Conservation (phyloP, 2,329 filamentous ascomycete species). For the Zopfia rhizophila region DNA sequence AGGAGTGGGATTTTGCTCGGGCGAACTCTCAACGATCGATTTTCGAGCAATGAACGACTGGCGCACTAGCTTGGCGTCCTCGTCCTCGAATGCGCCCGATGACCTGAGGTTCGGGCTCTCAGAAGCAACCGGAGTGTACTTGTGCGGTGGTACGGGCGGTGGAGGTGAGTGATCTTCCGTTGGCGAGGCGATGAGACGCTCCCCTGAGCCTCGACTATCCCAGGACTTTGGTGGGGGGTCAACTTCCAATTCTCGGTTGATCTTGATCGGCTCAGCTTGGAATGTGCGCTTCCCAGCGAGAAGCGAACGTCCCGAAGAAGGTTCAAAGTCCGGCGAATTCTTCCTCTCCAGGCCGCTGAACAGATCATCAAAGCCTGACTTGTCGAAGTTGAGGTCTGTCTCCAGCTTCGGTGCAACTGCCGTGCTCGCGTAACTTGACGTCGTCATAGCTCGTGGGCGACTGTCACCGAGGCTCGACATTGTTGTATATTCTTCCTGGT, state of each 20-base stretch:
- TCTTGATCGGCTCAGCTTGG: conserved; percentile 56
- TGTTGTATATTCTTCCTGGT: neutral
- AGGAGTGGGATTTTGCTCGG: conserved; percentile 36
- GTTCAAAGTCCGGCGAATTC: conserved; percentile 39
- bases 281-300: conserved; percentile 47
- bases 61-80: conserved; percentile 38
- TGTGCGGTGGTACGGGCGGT: conserved; percentile 46
- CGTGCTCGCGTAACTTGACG: conserved; percentile 61
- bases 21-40: conserved; percentile 31
- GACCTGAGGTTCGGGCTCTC: conserved; percentile 43
- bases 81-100: conserved; percentile 37
- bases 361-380: conserved; percentile 62
- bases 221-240: conserved; percentile 63
- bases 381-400: conserved; percentile 44
- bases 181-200: conserved; percentile 59
- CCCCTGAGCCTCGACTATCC: conserved; percentile 62
- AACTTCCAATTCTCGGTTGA: conserved; percentile 55
- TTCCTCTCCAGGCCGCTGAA: conserved; percentile 53
- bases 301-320: conserved; percentile 42
- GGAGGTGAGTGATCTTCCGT: conserved; percentile 47
- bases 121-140: conserved; percentile 46
- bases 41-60: conserved; percentile 39
- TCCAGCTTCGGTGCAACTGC: conserved; percentile 64
- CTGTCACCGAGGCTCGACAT: conserved; percentile 7
- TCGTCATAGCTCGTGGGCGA: conserved; percentile 55